phyloP scores from a whole-genome alignment of 1,284 basidiomycete species.

The Mycena citricolor region DNA sequence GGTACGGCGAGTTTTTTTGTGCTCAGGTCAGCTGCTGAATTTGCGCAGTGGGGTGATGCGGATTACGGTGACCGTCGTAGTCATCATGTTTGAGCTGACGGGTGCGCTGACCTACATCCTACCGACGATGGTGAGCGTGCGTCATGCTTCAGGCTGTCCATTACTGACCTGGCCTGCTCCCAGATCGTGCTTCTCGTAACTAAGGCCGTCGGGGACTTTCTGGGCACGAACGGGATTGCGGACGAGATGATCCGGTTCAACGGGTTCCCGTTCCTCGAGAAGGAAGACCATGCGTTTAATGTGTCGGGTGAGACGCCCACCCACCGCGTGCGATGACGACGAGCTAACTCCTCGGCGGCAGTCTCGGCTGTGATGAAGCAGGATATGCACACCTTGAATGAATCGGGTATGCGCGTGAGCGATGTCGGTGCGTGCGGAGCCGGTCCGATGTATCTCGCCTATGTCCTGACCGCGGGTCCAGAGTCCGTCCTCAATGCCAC shows the following conservation, averaged over 20 bases:
- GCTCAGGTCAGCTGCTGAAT: slow-evolving; percentile 8
- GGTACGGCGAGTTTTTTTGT: slow-evolving; percentile 43
- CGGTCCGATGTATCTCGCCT: not conserved
- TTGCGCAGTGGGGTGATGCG: slow-evolving; percentile 84
- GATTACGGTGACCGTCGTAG: slow-evolving; percentile 96
- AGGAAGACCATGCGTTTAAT: slow-evolving; percentile 89
- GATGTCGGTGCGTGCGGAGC: slow-evolving; percentile 66
- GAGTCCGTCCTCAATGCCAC: slow-evolving; percentile 71
- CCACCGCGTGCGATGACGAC: too few species aligned
- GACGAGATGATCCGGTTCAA: slow-evolving; percentile 98
- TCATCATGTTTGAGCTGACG: slow-evolving; percentile 99
- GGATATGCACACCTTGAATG: slow-evolving; percentile 72
- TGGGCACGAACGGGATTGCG: slow-evolving; percentile 91
- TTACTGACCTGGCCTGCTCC: slow-evolving; percentile 13
- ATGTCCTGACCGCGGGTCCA: slow-evolving; percentile 31
- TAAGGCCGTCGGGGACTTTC: slow-evolving; percentile 95
- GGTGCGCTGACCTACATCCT: slow-evolving; percentile 97
- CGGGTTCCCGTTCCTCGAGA: slow-evolving; percentile 94
- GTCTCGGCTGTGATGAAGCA: slow-evolving; percentile 90
- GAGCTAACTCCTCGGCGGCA: slow-evolving; percentile 31
- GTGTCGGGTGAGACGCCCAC: slow-evolving; percentile 71
- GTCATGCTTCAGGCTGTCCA: slow-evolving; percentile 5
- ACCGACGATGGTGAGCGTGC: slow-evolving; percentile 85
- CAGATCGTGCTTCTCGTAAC: slow-evolving; percentile 96
- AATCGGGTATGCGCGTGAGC: slow-evolving; percentile 72